Base-by-base conservation (phyloP, 208 protist species). In the Trypanosoma avium region DNA sequence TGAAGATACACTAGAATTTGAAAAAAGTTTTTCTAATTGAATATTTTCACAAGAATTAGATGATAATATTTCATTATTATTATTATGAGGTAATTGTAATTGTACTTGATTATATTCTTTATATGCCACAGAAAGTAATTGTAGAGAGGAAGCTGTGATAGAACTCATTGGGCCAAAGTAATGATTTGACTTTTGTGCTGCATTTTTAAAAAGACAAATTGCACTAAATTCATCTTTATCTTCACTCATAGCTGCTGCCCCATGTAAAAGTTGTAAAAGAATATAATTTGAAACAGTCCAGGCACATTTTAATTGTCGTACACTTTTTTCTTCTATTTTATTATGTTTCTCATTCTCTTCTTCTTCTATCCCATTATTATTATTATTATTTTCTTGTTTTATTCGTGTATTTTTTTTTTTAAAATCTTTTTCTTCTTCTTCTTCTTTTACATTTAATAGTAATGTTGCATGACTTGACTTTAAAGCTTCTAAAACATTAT, bases 181-280 rank as follows among this genome's bases (percentile, higher is more conserved):
- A 19, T 33, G 33, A 30, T 69, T 75, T 7, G 79, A 59, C 17
- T 60, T 53, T 45, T 81, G 59, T 29, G 69, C 58, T 21, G 68
- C 71, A 30, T 70, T 53, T 21, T 71, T 76, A 48, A 89, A 67
- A 19, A 60, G 38, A n/a, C 61, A 64, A 9, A 54, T 65, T 0
- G 83, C 76, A 6, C 65, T 59, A 19, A 70, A 58, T 50, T 82
- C 83, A 43, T 90, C 83, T 32, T 61, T 69, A 45, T 81, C 77
- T 27, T 80, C 77, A 15, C 47, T 67, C 12, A 86, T 57, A 24
- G 70, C 52, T 46, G 56, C 33, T 1, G 73, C 43, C 10, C 79
- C 80, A 26, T 67, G 74, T 10, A 90, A 69, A 4, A 86, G 71
- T 21, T 69, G 74, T 30, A 80, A 69, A 17, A 85, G 61, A 5